phyloP scores from a whole-genome alignment of 2,329 filamentous ascomycete species.

The Clathrospora elynae region DNA sequence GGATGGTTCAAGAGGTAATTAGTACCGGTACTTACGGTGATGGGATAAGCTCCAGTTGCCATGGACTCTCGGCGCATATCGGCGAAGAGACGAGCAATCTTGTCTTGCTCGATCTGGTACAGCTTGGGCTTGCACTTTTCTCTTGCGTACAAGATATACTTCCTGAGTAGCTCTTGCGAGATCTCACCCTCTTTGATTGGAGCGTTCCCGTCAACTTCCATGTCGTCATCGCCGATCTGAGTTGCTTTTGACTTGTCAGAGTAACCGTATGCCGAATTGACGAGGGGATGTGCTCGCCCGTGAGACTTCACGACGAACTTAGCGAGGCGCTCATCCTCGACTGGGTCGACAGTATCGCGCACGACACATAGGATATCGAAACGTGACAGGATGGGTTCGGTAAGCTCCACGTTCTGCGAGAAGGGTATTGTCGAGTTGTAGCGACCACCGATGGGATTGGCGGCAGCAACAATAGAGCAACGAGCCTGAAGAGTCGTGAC shows the following conservation, averaged over 20 bases:
- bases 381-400: constrained; percentile 95
- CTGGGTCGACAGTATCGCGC: constrained; percentile 89
- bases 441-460: constrained; percentile 92
- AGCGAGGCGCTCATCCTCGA: constrained; percentile 89
- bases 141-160: constrained; percentile 95
- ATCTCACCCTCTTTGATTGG: constrained; percentile 72
- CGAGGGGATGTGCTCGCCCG: constrained; percentile 78
- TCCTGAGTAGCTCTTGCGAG: constrained; percentile 85
- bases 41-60: constrained; percentile 94
- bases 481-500: constrained; percentile 95
- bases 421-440: constrained; percentile 98
- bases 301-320: constrained; percentile 95
- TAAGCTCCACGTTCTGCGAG: constrained; percentile 93
- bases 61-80: constrained; percentile 94
- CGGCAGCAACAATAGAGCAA: constrained; percentile 93
- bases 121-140: constrained; percentile 90
- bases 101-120: constrained; percentile 97
- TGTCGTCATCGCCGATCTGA: constrained; percentile 51
- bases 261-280: constrained; percentile 45
- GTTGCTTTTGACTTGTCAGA: constrained; percentile 30
- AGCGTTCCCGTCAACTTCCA: constrained; percentile 56
- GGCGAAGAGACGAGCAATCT: constrained; percentile 89
- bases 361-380: constrained; percentile 98
- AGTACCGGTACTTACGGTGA: constrained; percentile 71
- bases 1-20: not conserved